Evolutionary conservation across 164 flowering plant species (phyloP).

Genomic region (Houttuynia cordata): DNA sequence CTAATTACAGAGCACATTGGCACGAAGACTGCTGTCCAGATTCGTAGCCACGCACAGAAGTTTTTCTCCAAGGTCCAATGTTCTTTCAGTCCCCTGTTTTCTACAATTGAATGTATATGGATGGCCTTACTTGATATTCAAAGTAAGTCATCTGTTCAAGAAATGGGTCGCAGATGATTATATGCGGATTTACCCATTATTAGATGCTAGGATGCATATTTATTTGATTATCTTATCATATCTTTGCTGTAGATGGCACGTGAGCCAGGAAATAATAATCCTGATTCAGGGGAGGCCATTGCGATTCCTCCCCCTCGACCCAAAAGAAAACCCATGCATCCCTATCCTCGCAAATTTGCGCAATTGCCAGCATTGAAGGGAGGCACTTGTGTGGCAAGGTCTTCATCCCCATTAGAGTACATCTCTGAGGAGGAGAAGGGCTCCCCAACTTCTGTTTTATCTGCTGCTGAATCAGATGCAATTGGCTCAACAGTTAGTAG

Average conservation of each 20-base stretch:
- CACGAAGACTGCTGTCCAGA: conserved; percentile 85
- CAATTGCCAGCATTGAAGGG: conserved; percentile 13
- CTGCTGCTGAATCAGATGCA: conserved; percentile 37
- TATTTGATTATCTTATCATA: conserved; percentile 7
- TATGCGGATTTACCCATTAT: conserved; percentile 8
- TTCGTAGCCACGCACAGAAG: conserved; percentile 92
- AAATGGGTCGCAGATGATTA: conserved; percentile 9
- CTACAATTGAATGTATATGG: conserved; percentile 9
- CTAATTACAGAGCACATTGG: conserved; percentile 57
- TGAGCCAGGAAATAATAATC: conserved; percentile 28
- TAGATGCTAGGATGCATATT: neutral
- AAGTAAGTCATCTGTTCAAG: conserved; percentile 15
- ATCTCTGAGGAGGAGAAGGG: conserved; percentile 29
- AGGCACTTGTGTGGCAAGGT: conserved; percentile 13
- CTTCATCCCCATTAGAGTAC: conserved; percentile 28
- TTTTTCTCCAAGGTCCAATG: conserved; percentile 72
- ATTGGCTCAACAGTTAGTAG: conserved; percentile 27
- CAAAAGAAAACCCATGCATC: conserved; percentile 71
- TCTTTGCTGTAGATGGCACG: conserved; percentile 33
- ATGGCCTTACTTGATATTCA: conserved; percentile 7
- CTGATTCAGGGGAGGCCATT: conserved; percentile 30
- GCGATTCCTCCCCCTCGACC: conserved; percentile 93
- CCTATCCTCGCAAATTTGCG: conserved; percentile 72
- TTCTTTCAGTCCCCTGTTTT: conserved; percentile 12
- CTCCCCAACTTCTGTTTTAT: conserved; percentile 61